Evolutionary conservation across 805 yeast genomes (phyloP), one percentile per base, ranked within the genome.

Genomic region (Kazachstania taianensis): DNA sequence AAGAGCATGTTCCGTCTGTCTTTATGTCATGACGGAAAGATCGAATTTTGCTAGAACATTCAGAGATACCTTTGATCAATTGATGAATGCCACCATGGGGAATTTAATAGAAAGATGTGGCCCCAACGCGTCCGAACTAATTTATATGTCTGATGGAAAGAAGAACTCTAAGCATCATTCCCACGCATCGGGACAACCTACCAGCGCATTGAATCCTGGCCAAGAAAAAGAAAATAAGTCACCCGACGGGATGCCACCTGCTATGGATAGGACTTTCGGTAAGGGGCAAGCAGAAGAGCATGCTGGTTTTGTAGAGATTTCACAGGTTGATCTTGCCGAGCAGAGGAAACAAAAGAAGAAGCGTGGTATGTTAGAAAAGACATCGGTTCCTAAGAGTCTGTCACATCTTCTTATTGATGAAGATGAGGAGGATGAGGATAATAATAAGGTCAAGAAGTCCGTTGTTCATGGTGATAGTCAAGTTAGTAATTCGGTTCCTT

Each of bases 11-110:
- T 74, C 81, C 2, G 66, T 74, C 12, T 72, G 78, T 40, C 54
- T 77, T 13, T 76, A 73, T 49, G 80, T 75, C 5, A 73, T 77
- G 78, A 68, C 78, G 13, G 82, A 77, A 47, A 62, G 82, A 40
- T 72, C 81, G 1, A 68, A 68, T 45, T 72, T 75, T 55, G 81
- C 80, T 1, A 50, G 73, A 13, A 68, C 69, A 27, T 77, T 75
- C 48, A 63, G 83, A 50, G 81, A 77, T 46, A 74, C 80, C 2
- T 77, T 77, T 57, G 84, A 77, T 49, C 78, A 74, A 45, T 55
- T 77, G 39, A 72, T 75, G 75, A 63, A 67, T 44, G 79, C 81
- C 6, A 76, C 83, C 0, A 66, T 75, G 19, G 78, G 75, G 33
- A 75, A 77, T 45, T 56, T 76, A 45, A 71, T 73, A 37, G 72